Percentiles rank a stretch among this genome's conserved stretches.
Conservation (phyloP, 1,284 basidiomycete species). For the Irpex sp. region DNA sequence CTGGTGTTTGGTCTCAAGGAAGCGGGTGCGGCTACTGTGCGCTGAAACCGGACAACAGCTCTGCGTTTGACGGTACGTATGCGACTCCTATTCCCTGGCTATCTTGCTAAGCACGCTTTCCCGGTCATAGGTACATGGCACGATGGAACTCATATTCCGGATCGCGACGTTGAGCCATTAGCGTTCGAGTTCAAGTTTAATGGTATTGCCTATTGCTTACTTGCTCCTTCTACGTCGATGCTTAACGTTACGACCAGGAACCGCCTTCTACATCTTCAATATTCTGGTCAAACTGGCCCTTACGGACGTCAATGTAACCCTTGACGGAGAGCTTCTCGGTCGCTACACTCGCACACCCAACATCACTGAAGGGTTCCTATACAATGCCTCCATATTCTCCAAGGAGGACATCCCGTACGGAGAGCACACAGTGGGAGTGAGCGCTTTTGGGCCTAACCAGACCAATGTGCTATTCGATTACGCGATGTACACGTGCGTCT, state of each 20-base stretch:
- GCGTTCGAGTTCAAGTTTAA: slow-evolving; percentile 12
- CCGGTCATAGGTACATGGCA: slow-evolving; percentile 4
- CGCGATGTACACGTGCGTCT: slow-evolving; percentile 9
- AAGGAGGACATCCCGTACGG: neutral
- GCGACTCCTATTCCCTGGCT: neutral
- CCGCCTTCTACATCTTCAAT: slow-evolving; percentile 12
- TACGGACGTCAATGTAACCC: neutral
- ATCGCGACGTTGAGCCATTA: neutral
- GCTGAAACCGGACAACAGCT: neutral
- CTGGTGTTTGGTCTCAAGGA: slow-evolving; percentile 2
- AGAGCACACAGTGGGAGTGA: slow-evolving; percentile 1
- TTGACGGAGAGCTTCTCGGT: neutral
- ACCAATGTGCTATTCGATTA: slow-evolving; percentile 8
- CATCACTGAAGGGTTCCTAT: neutral
- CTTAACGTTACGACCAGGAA: slow-evolving; percentile 8
- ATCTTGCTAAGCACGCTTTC: neutral
- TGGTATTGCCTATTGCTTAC: slow-evolving; percentile 6
- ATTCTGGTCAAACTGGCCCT: slow-evolving; percentile 1
- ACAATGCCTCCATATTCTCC: neutral
- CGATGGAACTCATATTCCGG: neutral
- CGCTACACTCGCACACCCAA: neutral
- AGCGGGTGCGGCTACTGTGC: slow-evolving; percentile 3
- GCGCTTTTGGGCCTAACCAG: neutral
- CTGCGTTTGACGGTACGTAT: neutral
- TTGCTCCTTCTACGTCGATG: neutral